Base-by-base conservation (phyloP, 2,329 filamentous ascomycete species). In the Penicillium sp. region DNA sequence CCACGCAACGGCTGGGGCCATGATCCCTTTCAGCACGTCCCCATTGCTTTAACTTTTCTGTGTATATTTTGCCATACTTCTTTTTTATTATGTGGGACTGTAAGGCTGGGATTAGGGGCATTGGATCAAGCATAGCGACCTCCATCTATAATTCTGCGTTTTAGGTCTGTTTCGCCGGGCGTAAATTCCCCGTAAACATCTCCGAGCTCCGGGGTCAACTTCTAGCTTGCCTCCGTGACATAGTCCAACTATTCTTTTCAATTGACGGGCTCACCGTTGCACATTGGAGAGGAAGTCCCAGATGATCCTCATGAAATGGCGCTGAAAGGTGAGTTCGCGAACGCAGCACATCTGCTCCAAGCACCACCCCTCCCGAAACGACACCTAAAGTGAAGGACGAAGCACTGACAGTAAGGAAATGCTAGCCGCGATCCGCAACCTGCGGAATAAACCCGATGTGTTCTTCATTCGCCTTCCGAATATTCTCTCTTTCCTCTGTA, bases 401-500 rank as follows among this genome's bases (percentile, higher is more conserved):
- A 44, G 42, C 28, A 45, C 57, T 64, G 44, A 65, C 53, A 49
- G 10, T 35, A 4, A 20, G 18, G 43, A 32, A 57, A 58, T 63
- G 61, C 61, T 62, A 66, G 66, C 69, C 46, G 57, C 68, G 51
- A 63, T 74, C 64, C 65, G 68, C 63, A 71, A 68, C 39, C 77
- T 95, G 65, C 86, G 89, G 66, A 84, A 83, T 70, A 88, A 95
- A 70, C 87, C 88, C 62, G 82, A 88, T 58, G 77, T 95, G 50
- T 81, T 93, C 56, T 71, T 67, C 57, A 64, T 67, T n/a, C 88
- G 88, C 73, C 74, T 95, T 15, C 91, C 92, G 35, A 89, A 90
- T 12, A 92, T 95, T 74, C 75, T 97, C 29, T 96, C 92, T 29
- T 79, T 89, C 44, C 75, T 95, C 35, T 95, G 88, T 72, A 83